Evolutionary conservation across 1,139 yeast species (phyloP).

Genomic region (Nakaseomyces nivariensis): DNA sequence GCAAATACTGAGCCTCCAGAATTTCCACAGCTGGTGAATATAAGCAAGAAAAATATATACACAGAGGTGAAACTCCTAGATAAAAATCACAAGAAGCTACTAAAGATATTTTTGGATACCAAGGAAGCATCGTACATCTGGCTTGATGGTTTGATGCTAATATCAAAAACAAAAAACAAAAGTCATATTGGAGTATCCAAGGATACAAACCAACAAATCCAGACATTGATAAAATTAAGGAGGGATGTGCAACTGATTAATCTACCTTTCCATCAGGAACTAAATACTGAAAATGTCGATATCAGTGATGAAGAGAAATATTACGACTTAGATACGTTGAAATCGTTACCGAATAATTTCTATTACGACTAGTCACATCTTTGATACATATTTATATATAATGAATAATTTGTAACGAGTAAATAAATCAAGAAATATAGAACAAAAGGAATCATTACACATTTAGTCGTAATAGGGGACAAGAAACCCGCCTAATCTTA

Average conservation of each 20-base stretch:
- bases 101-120: slow-evolving; percentile 62
- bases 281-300: slow-evolving; percentile 22
- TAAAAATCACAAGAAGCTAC: slow-evolving; percentile 34
- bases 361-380: slow-evolving; percentile 30
- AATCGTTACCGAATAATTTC: slow-evolving; percentile 34
- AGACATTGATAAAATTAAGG: slow-evolving; percentile 48
- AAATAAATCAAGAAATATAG: too few relatives aligned
- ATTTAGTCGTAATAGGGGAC: too few relatives aligned
- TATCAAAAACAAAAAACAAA: slow-evolving; percentile 27
- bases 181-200: slow-evolving; percentile 35
- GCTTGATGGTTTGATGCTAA: slow-evolving; percentile 70
- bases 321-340: slow-evolving; percentile 38
- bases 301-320: slow-evolving; percentile 32
- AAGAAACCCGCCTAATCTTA: too few relatives aligned
- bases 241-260: slow-evolving; percentile 56
- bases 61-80: slow-evolving; percentile 45
- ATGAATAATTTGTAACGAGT: neutral
- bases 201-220: slow-evolving; percentile 52
- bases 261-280: slow-evolving; percentile 31
- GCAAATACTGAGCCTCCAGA: slow-evolving; percentile 11
- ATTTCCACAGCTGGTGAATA: slow-evolving; percentile 37
- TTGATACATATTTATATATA: too few relatives aligned
- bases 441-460: too few relatives aligned
- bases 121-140: slow-evolving; percentile 62
- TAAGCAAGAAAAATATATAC: slow-evolving; percentile 45